Base-by-base conservation (phyloP, 2,329 filamentous ascomycete genomes). In the Epicoccum sorghinum region DNA sequence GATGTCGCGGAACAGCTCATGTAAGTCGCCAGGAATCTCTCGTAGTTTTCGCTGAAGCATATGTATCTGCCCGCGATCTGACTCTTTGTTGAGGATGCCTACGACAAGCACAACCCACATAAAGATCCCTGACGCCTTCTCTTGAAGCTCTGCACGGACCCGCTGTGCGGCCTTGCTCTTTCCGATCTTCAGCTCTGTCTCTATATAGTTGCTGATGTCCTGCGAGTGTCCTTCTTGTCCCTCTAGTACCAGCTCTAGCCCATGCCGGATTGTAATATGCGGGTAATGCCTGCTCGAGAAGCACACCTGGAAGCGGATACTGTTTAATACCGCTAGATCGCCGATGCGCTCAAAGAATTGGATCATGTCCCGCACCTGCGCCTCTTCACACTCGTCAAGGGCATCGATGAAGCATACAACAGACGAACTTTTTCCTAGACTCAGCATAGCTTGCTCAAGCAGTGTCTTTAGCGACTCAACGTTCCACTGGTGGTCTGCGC, bases 321-420 rank as follows among this genome's bases (percentile, higher is more conserved):
- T 8, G 23, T 40, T 51, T 4, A 62, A 47, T 0, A 63, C 46
- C 3, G 72, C 67, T 0, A 61, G 8, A 3, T 75, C 59, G 0
- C 73, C 70, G 0, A 82, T 49, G 0, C 71, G 58, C 45, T 80
- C 73, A 10, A 83, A 77, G 47, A 78, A 78, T 0, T 59, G 37
- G 1, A 82, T 62, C 76, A 83, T 81, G 0, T 74, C 69, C 27
- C 70, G 69, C 2, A 78, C 65, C 40, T 82, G 66, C 1, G 64
- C 47, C 44, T 80, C 76, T 6, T 79, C 68, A 50, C 79, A 82
- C 57, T 83, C 81, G 33, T 83, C 80, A 1, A 83, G 67, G 0
- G 80, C 81, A 46, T 82, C 79, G 1, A 75, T 64, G 22, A 71
- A 71, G 36, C 58, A 67, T 2, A 65, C 45, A 1, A 69, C 59